Evolutionary conservation across 2,329 filamentous ascomycete genomes (phyloP).

Genomic region (Taxawa tesnikishii): DNA sequence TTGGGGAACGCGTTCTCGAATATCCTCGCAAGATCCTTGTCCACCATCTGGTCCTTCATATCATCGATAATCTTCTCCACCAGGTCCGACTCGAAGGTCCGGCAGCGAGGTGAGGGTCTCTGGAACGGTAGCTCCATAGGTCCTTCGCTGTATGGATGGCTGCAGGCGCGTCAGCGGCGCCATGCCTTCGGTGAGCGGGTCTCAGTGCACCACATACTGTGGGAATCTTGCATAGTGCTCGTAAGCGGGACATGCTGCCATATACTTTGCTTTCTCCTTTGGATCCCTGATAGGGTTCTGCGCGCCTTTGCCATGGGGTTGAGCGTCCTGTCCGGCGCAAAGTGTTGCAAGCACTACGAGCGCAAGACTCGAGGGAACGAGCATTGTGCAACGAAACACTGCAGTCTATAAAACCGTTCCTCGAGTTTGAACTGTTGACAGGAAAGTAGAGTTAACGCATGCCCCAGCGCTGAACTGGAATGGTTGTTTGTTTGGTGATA

Average conservation of each 20-base stretch:
- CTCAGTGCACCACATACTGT: conserved; percentile 16
- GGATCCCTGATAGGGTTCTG: conserved; percentile 14
- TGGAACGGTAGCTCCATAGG: conserved; percentile 75
- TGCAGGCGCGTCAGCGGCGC: conserved; percentile 24
- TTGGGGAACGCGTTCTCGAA: conserved; percentile 96
- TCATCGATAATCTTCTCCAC: conserved; percentile 84
- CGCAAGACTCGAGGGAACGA: conserved; percentile 13
- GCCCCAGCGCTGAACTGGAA: too few relatives aligned
- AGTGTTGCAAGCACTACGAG: conserved; percentile 17
- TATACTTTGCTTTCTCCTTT: conserved; percentile 18
- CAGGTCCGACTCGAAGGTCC: conserved; percentile 75
- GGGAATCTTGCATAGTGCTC: conserved; percentile 24
- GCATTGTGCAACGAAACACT: conserved; percentile 11
- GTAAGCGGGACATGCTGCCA: conserved; percentile 25
- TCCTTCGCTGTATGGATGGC: conserved; percentile 67
- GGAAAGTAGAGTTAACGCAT: too few relatives aligned
- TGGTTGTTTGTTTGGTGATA: too few relatives aligned
- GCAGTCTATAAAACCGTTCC: too few relatives aligned
- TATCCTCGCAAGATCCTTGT: conserved; percentile 78
- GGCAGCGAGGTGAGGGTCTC: conserved; percentile 65
- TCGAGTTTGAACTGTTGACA: too few relatives aligned
- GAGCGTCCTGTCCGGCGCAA: conserved; percentile 13
- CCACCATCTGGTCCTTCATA: conserved; percentile 64
- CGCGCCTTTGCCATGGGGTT: conserved; percentile 9
- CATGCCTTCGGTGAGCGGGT: background rate